Conservation (phyloP, 345 rosid genomes). For the Mangifera indica region DNA sequence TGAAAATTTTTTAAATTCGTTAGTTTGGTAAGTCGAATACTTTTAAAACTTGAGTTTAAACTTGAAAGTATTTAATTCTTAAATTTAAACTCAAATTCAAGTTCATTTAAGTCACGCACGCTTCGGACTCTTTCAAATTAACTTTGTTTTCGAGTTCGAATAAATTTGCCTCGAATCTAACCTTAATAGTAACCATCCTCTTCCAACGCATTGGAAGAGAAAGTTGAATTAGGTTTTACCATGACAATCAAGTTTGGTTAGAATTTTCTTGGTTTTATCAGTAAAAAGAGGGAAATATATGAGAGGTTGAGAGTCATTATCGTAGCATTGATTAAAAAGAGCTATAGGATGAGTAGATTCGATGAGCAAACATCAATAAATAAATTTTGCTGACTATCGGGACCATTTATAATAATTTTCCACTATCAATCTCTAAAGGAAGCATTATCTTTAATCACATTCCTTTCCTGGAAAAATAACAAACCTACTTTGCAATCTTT, state of each 20-base stretch:
- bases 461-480: constrained; percentile 55
- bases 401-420: constrained; percentile 32
- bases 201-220: too few species aligned
- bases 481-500: constrained; percentile 44
- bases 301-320: constrained; percentile 36
- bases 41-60: too few species aligned
- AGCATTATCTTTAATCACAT: constrained; percentile 63
- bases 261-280: not conserved
- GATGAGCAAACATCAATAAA: constrained; percentile 29
- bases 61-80: too few species aligned
- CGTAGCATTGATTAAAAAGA: constrained; percentile 34
- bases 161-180: too few species aligned
- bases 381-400: constrained; percentile 30
- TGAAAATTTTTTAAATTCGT: too few species aligned
- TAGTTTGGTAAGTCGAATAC: too few species aligned
- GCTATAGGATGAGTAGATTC: constrained; percentile 34
- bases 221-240: not conserved
- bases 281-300: not conserved
- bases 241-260: too few species aligned
- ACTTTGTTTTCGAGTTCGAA: too few species aligned
- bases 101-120: too few species aligned
- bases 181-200: too few species aligned
- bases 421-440: constrained; percentile 39
- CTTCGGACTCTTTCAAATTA: too few species aligned
- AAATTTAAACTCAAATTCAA: too few species aligned